A percentile compares a stretch with the other conserved stretches of the same genome.
phyloP scores from a whole-genome alignment of 495 filamentous ascomycete genomes.

The Neurospora sp. region DNA sequence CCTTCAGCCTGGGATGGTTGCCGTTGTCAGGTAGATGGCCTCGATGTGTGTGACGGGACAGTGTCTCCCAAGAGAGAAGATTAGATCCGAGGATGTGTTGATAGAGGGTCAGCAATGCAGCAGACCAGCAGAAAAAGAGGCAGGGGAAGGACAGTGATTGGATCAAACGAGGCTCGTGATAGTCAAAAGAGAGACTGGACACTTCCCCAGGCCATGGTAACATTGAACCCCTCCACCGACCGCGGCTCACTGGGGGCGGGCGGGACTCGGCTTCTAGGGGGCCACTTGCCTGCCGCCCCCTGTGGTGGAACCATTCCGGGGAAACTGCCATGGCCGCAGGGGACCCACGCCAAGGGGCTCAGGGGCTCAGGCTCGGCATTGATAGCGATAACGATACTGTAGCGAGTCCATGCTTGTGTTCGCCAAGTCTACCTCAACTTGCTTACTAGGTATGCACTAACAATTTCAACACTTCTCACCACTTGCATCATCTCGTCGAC shows the following conservation, averaged over 20 bases:
- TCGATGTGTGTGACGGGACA: background rate
- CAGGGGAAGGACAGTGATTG: background rate
- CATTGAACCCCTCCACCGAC: background rate
- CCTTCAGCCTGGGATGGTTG: background rate
- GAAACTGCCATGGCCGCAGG: background rate
- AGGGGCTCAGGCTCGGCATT: background rate
- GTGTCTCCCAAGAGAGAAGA: background rate
- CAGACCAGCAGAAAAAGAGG: background rate
- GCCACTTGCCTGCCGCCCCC: background rate
- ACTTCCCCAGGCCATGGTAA: background rate
- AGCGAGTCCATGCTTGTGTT: too few species aligned
- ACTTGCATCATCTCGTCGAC: background rate
- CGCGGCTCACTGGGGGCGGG: background rate
- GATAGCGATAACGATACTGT: background rate
- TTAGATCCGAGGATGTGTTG: background rate
- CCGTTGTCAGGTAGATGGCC: background rate
- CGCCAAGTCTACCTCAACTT: background rate
- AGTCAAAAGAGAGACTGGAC: background rate
- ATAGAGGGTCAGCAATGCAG: background rate
- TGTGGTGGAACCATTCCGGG: background rate
- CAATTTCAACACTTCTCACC: background rate
- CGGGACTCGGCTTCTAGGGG: background rate
- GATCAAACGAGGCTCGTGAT: background rate
- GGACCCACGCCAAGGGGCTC: background rate
- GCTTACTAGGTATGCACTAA: background rate